phyloP scores from a whole-genome alignment of 768 basidiomycete genomes.

The Boletus edulis region DNA sequence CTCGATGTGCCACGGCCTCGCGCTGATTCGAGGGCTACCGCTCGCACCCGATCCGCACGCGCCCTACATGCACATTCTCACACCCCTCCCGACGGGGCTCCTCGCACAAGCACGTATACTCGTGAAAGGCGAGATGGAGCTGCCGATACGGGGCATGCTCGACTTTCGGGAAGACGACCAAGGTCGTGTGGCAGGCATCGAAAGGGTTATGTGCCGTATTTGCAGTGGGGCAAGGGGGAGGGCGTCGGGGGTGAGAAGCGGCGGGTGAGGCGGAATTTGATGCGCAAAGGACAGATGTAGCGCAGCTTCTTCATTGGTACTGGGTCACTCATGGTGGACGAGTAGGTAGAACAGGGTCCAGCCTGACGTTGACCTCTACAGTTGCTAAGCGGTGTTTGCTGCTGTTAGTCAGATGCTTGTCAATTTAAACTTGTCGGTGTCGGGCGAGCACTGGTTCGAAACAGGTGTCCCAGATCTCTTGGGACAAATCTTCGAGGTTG shows the following conservation, averaged over 20 bases:
- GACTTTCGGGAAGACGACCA: constrained; percentile 53
- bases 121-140: constrained; percentile 85
- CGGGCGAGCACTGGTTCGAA: too few relatives aligned
- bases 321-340: too few relatives aligned
- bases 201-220: constrained; percentile 63
- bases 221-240: constrained; percentile 72
- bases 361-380: too few relatives aligned
- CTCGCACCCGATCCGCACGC: constrained; percentile 28
- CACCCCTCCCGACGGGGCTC: constrained; percentile 57
- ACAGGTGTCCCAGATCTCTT: too few relatives aligned
- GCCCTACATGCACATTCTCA: constrained; percentile 66
- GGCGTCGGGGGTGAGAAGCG: constrained; percentile 72
- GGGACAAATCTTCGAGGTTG: too few relatives aligned
- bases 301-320: too few relatives aligned
- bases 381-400: too few relatives aligned
- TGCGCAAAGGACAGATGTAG: constrained; percentile 76
- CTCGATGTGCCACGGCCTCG: constrained; percentile 74
- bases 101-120: constrained; percentile 41
- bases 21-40: constrained; percentile 57
- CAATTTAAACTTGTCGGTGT: too few relatives aligned
- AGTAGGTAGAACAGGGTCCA: too few relatives aligned
- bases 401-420: too few relatives aligned
- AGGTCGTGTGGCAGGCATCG: constrained; percentile 46
- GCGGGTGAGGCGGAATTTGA: constrained; percentile 80
- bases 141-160: constrained; percentile 86